Conservation (phyloP, 148 eudicot species). For the Fagopyrum esculentum region DNA sequence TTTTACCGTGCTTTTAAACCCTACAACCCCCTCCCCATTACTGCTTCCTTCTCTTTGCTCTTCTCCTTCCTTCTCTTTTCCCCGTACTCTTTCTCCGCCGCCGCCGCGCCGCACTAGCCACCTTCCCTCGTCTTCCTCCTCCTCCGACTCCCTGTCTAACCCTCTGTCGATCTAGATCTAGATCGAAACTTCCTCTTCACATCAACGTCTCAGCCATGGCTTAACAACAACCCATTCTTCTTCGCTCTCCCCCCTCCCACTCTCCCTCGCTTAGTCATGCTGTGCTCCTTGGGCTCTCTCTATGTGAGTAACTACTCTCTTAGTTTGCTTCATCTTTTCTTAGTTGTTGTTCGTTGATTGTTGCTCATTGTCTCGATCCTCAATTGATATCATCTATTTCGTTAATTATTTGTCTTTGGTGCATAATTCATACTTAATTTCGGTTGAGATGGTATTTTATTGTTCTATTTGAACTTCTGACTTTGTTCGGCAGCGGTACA, state of each 20-base stretch:
- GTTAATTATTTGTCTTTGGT: not conserved
- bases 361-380: not conserved
- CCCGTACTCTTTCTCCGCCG: no score
- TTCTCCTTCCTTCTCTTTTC: no score
- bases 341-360: not conserved
- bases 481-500: not conserved
- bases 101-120: no score
- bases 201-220: not conserved
- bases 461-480: not conserved
- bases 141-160: no score
- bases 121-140: no score
- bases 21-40: no score
- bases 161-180: no score
- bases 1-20: no score
- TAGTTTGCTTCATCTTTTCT: not conserved
- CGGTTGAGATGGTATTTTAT: not conserved
- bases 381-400: not conserved
- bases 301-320: not conserved
- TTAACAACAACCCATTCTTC: not conserved
- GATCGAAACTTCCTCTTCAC: not conserved
- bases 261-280: not conserved
- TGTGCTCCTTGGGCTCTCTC: not conserved
- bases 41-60: no score
- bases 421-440: not conserved
- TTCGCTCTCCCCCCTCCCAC: not conserved